A percentile compares a stretch with the other conserved stretches of the same genome.
Conservation (phyloP, 768 basidiomycete species). For the Hygrocybe coccinea region DNA sequence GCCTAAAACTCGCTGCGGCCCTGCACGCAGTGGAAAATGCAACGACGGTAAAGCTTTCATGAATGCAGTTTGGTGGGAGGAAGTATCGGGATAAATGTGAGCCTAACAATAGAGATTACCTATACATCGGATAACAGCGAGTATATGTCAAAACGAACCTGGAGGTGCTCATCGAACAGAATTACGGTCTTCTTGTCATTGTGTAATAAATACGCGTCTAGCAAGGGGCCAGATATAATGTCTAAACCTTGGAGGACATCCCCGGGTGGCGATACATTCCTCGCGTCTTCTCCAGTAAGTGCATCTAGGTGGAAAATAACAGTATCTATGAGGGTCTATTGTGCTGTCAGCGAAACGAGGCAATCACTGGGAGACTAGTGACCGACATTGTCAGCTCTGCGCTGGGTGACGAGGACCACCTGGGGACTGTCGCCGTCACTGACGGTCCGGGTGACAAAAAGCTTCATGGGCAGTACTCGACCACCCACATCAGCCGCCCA, state of each 20-base stretch:
- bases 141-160: conserved; percentile 40
- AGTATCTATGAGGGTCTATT: conserved; percentile 59
- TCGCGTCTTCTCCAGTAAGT: conserved; percentile 65
- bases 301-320: conserved; percentile 75
- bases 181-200: conserved; percentile 48
- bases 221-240: conserved; percentile 52
- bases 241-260: conserved; percentile 55
- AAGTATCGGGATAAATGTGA: conserved; percentile 63
- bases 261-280: conserved; percentile 25
- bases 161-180: conserved; percentile 70
- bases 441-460: conserved; percentile 52
- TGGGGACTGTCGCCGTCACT: conserved; percentile 49
- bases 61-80: conserved; percentile 41
- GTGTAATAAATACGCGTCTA: conserved; percentile 55
- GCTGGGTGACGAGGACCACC: conserved; percentile 58
- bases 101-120: conserved; percentile 36
- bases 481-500: conserved; percentile 58
- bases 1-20: conserved; percentile 48
- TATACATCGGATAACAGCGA: not conserved
- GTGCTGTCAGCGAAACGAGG: not conserved
- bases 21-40: conserved; percentile 51
- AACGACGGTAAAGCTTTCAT: conserved; percentile 40
- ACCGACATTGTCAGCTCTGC: conserved; percentile 58
- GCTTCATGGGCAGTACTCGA: conserved; percentile 50
- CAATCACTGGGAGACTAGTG: not conserved